These are phyloP conservation scores for Globisporangium recalcitrans DNA, from an alignment of 352 stramenopile species.

Conservation along the genomic window DNA sequence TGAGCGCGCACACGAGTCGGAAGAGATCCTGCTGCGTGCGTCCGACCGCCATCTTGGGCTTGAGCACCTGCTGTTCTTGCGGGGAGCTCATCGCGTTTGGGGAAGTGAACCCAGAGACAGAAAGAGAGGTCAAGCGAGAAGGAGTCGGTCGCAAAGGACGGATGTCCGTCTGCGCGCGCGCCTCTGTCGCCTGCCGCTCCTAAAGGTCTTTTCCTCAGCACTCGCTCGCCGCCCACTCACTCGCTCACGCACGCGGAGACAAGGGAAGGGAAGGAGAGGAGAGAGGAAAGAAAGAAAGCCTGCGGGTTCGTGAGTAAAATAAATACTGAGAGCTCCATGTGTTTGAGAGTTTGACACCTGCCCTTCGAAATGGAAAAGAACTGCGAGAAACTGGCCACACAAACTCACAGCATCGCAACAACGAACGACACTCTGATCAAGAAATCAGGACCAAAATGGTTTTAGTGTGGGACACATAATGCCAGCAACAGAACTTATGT, in stretches of 20 bases:
- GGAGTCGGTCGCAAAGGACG: slow-evolving; percentile 2
- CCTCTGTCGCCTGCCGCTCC: slow-evolving; percentile 1
- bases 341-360: neutral
- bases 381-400: slow-evolving; percentile 10
- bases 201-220: slow-evolving; percentile 3
- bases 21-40: slow-evolving; percentile 28
- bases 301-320: slow-evolving; percentile 29
- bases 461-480: slow-evolving; percentile 1
- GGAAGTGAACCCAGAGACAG: neutral
- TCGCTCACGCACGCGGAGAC: neutral
- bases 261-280: neutral
- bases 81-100: neutral
- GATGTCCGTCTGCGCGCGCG: neutral
- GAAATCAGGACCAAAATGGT: neutral
- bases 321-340: slow-evolving; percentile 26
- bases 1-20: slow-evolving; percentile 53
- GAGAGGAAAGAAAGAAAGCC: slow-evolving; percentile 4
- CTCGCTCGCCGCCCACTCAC: slow-evolving; percentile 1
- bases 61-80: neutral
- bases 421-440: neutral
- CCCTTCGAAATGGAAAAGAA: slow-evolving; percentile 13
- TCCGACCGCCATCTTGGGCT: slow-evolving; percentile 6
- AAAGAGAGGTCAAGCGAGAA: neutral
- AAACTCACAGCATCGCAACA: slow-evolving; percentile 8
- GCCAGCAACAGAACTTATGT: neutral